Conservation (phyloP, 2,329 filamentous ascomycete genomes). For the Diaporthe citriasiana region DNA sequence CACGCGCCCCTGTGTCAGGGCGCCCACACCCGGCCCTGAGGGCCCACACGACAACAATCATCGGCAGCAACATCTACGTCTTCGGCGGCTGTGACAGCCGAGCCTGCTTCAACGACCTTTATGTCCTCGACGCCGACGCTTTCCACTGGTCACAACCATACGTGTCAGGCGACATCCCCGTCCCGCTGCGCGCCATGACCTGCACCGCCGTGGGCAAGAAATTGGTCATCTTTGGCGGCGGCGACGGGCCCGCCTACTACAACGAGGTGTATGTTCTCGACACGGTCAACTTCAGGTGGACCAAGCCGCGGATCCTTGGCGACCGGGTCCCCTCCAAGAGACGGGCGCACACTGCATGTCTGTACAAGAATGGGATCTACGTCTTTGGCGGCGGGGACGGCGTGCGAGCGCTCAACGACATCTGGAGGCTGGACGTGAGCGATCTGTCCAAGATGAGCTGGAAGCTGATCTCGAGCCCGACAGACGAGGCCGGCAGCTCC, state of each 20-base stretch:
- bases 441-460: conserved; percentile 78
- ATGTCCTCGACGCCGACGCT: conserved; percentile 77
- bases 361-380: conserved; percentile 79
- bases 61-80: conserved; percentile 76
- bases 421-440: conserved; percentile 79
- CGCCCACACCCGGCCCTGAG: conserved; percentile 72
- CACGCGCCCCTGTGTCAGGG: conserved; percentile 74
- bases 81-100: conserved; percentile 78
- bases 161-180: conserved; percentile 74
- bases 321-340: conserved; percentile 72
- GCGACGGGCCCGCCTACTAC: conserved; percentile 79
- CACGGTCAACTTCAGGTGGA: conserved; percentile 78
- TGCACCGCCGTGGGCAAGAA: conserved; percentile 80
- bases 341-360: conserved; percentile 77
- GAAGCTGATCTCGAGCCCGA: conserved; percentile 71
- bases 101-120: conserved; percentile 78
- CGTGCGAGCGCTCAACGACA: conserved; percentile 78
- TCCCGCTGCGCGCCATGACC: conserved; percentile 78
- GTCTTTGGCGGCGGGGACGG: conserved; percentile 81
- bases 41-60: conserved; percentile 76
- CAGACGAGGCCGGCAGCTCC: conserved; percentile 21
- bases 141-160: conserved; percentile 78
- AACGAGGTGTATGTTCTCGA: conserved; percentile 81
- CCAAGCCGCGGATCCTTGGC: conserved; percentile 71
- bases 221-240: conserved; percentile 77